phyloP scores from a whole-genome alignment of 1,139 yeast species.

The Nematodospora anomalae region DNA sequence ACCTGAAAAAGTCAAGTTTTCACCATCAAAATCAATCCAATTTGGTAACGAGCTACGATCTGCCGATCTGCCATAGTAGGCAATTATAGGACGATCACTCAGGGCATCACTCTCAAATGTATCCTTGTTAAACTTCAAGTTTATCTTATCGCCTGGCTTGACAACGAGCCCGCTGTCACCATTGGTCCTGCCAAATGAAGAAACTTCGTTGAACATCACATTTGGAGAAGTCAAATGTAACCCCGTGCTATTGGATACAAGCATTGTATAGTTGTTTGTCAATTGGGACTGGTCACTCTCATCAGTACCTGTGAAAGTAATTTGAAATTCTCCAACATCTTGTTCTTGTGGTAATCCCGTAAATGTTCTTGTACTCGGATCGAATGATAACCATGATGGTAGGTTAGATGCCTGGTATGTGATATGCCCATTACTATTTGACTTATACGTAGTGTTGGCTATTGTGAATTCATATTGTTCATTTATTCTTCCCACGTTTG shows the following conservation, averaged over 20 bases:
- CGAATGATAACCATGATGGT: constrained; percentile 82
- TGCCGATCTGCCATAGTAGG: constrained; percentile 80
- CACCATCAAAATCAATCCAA: constrained; percentile 75
- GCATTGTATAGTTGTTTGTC: constrained; percentile 53
- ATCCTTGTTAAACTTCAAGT: constrained; percentile 57
- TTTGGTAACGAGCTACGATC: constrained; percentile 88
- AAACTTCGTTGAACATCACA: constrained; percentile 50
- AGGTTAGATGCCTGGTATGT: constrained; percentile 54
- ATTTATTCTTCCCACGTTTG: constrained; percentile 79
- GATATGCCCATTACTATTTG: constrained; percentile 43
- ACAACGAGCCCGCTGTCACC: constrained; percentile 75
- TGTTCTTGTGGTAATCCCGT: constrained; percentile 68
- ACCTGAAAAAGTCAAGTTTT: constrained; percentile 72
- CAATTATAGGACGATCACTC: constrained; percentile 49
- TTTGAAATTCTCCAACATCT: constrained; percentile 45
- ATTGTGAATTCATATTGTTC: constrained; percentile 65
- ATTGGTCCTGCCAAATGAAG: constrained; percentile 63
- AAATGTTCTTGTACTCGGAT: constrained; percentile 57
- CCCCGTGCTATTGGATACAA: constrained; percentile 57
- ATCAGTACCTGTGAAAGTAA: constrained; percentile 67
- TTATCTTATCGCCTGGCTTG: constrained; percentile 64
- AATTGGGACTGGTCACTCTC: constrained; percentile 43
- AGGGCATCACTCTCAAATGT: constrained; percentile 52
- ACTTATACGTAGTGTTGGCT: constrained; percentile 68
- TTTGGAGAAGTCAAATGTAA: constrained; percentile 41